Conservation (phyloP, 2,329 filamentous ascomycete genomes). For the Trichoderma lentiforme region DNA sequence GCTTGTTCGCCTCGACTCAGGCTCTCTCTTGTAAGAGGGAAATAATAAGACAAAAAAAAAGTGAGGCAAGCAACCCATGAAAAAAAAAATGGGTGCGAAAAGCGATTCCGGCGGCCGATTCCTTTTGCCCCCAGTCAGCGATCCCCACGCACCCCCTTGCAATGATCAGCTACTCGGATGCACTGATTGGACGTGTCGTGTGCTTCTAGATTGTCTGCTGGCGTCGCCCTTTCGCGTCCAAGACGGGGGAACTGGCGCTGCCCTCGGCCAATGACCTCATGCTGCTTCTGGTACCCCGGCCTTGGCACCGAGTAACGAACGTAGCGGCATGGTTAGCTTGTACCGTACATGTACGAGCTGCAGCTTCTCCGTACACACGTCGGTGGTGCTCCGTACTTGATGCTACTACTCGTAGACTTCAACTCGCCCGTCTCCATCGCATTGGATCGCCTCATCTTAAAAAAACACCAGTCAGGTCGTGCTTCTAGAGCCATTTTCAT, state of each 20-base stretch:
- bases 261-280: constrained; percentile 18
- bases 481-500: not conserved
- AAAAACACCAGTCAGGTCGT: not conserved
- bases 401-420: not conserved
- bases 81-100: not conserved
- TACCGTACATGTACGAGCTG: not conserved
- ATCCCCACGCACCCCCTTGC: constrained; percentile 1
- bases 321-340: not conserved
- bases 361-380: not conserved
- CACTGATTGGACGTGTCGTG: not conserved
- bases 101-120: not conserved
- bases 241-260: not conserved
- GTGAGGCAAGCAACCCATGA: not conserved
- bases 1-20: not conserved
- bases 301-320: constrained; percentile 1
- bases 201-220: constrained; percentile 17
- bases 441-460: not conserved
- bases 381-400: not conserved
- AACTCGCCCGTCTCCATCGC: not conserved
- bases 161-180: not conserved
- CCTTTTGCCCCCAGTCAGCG: not conserved
- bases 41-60: not conserved
- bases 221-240: constrained; percentile 4
- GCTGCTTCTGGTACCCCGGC: constrained; percentile 14
- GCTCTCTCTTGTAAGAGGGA: not conserved